Evolutionary conservation across 2,329 filamentous ascomycete genomes (phyloP), one percentile per base, ranked within the genome.

Genomic region (Exophiala oligosperma): DNA sequence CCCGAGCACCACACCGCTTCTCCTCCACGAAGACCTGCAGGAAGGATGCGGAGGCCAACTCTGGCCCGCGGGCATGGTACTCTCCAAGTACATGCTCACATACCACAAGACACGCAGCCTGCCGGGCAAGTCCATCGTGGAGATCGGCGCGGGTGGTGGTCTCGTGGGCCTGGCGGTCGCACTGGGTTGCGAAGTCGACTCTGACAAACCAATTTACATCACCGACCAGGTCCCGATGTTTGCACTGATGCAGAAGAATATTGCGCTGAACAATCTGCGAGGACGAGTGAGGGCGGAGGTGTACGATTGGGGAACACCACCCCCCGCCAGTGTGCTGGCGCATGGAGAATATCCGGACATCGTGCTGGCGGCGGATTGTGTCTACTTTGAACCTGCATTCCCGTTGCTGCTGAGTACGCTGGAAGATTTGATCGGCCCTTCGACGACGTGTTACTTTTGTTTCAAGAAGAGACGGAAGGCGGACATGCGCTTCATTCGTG

Each of bases 311-410:
- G 82, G 81, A 17, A 69, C 74, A 32, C 68, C 77, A 14, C 69
- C 72, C 32, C 71, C 76, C 60, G 21, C 50, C 11, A 38, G 24
- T 6, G 49, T 56, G 12, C 38, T 56, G 2, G 26, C 21, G 5
- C 21, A 29, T 7, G 41, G n/a, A 54, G 14, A 41, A 21, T 44
- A 78, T 80, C 91, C 92, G 17, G 86, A 92, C 68, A 80, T 96
- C 55, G 86, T 99, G 56, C 82, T 97, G n/a, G 94, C 94, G 2
- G 93, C 92, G 41, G 94, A 97, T 73, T 97, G 93, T 75, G 92
- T 96, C 49, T 99, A 97, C 78, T 96, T 96, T 73, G 94, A 97
- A 74, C 92, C 93, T 2, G 91, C 94, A 1, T 97, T 97, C 70
- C 92, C 93, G 29, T 79, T 97, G 35, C 81, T 99, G 48, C 82